Evolutionary conservation across 1,139 yeast species (phyloP).

Genomic region (Trichomonascaceae sp.): DNA sequence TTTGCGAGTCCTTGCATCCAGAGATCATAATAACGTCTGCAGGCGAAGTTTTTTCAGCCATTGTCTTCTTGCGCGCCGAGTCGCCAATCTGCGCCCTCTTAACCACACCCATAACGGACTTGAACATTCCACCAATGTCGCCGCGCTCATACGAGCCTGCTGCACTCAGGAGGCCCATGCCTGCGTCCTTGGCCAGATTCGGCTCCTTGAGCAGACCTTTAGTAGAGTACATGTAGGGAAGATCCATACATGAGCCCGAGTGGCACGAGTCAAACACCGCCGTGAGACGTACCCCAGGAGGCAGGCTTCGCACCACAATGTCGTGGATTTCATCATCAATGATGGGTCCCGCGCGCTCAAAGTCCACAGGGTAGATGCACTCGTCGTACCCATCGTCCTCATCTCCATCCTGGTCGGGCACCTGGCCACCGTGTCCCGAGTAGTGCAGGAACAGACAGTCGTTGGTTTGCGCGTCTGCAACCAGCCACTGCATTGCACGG

Average conservation of each 20-base stretch:
- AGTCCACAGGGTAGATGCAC: slow-evolving; percentile 84
- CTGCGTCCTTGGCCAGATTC: slow-evolving; percentile 73
- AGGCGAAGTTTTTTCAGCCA: slow-evolving; percentile 58
- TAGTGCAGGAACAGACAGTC: slow-evolving; percentile 59
- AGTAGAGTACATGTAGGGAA: slow-evolving; percentile 83
- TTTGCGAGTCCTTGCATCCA: slow-evolving; percentile 84
- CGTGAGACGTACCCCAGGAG: slow-evolving; percentile 74
- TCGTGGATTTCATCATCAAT: slow-evolving; percentile 80
- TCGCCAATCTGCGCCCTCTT: slow-evolving; percentile 31
- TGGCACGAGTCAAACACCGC: slow-evolving; percentile 90
- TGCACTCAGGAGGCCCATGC: slow-evolving; percentile 60
- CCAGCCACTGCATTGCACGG: slow-evolving; percentile 87
- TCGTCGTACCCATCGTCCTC: slow-evolving; percentile 87
- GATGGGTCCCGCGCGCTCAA: slow-evolving; percentile 57
- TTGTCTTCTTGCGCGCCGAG: slow-evolving; percentile 31
- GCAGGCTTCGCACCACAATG: slow-evolving; percentile 63
- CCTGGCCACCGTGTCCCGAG: slow-evolving; percentile 90
- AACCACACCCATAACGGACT: slow-evolving; percentile 38
- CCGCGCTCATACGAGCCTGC: slow-evolving; percentile 63
- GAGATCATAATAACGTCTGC: slow-evolving; percentile 81
- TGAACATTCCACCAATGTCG: slow-evolving; percentile 44
- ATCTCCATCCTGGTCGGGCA: slow-evolving; percentile 71
- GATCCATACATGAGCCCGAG: slow-evolving; percentile 80
- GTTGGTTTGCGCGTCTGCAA: slow-evolving; percentile 69
- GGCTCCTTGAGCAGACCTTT: slow-evolving; percentile 88